A percentile compares a stretch with the other conserved stretches of the same genome.
phyloP scores from a whole-genome alignment of 2,329 filamentous ascomycete genomes.

The Cercospora sp. region DNA sequence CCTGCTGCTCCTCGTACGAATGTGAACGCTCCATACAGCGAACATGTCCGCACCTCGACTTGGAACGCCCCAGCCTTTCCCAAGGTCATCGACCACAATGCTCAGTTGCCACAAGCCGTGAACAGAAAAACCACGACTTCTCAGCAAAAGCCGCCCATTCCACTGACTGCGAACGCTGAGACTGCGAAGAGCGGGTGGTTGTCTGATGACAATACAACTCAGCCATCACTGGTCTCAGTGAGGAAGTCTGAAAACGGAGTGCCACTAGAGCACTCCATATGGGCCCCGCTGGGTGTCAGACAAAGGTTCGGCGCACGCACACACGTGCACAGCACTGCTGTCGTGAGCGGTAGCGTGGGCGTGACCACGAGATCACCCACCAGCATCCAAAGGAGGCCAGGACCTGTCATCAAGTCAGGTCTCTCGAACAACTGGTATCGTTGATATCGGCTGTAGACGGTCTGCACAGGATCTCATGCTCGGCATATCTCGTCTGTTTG shows the following conservation, averaged over 20 bases:
- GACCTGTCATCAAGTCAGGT: not conserved
- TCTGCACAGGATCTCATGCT: not conserved
- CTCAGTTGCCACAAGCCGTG: not conserved
- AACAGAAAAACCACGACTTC: not conserved
- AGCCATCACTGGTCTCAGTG: not conserved
- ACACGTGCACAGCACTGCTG: not conserved
- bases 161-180: not conserved
- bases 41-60: not conserved
- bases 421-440: not conserved
- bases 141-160: not conserved
- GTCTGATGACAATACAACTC: not conserved
- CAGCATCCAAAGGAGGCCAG: not conserved
- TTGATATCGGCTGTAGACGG: not conserved
- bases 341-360: not conserved
- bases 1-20: not conserved
- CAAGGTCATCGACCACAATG: not conserved
- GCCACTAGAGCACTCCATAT: slow-evolving; percentile 3
- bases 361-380: not conserved
- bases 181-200: not conserved
- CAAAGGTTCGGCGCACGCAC: not conserved
- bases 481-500: not conserved
- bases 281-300: not conserved
- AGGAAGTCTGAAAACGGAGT: not conserved
- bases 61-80: not conserved
- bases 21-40: not conserved